A percentile compares a stretch with the other conserved stretches of the same genome.
These are phyloP conservation scores for Ogataea naganishii DNA, from an alignment of 805 yeast genomes.

Conservation along the genomic window DNA sequence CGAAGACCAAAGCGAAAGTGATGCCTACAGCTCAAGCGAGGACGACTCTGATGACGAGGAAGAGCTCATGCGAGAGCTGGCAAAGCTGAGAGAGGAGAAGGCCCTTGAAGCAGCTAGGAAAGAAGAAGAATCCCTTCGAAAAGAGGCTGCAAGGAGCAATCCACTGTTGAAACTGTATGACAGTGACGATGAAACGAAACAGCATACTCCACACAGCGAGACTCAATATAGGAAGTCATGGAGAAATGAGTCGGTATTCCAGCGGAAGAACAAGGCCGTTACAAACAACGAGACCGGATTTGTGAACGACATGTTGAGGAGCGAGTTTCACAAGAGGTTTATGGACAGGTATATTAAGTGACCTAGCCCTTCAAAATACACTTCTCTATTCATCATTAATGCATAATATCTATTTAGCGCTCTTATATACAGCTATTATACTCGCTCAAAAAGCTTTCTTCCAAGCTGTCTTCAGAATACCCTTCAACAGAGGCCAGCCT, in stretches of 20 bases:
- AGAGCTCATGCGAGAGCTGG: slow-evolving; percentile 33
- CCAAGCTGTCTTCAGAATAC: slow-evolving; percentile 31
- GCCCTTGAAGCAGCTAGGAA: slow-evolving; percentile 16
- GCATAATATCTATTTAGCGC: neutral
- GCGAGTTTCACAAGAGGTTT: slow-evolving; percentile 33
- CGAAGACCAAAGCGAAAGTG: no score
- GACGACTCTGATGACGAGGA: slow-evolving; percentile 47
- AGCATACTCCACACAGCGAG: slow-evolving; percentile 2
- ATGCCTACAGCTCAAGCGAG: no score
- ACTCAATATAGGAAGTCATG: slow-evolving; percentile 16
- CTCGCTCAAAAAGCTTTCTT: slow-evolving; percentile 20
- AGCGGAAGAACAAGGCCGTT: slow-evolving; percentile 16
- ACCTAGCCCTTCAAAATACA: neutral
- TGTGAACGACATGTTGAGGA: slow-evolving; percentile 24
- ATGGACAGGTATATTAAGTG: slow-evolving; percentile 29
- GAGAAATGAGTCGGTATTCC: slow-evolving; percentile 27
- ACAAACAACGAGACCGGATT: slow-evolving; percentile 4
- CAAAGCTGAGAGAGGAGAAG: slow-evolving; percentile 27
- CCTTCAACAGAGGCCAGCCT: slow-evolving; percentile 65
- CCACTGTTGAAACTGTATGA: slow-evolving; percentile 14
- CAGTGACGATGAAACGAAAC: slow-evolving; percentile 5
- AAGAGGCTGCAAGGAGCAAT: slow-evolving; percentile 16
- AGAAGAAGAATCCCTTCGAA: slow-evolving; percentile 16
- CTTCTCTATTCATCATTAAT: neutral
- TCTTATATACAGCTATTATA: neutral